phyloP scores from a whole-genome alignment of 345 rosid genomes.

The Camelina sativa region DNA sequence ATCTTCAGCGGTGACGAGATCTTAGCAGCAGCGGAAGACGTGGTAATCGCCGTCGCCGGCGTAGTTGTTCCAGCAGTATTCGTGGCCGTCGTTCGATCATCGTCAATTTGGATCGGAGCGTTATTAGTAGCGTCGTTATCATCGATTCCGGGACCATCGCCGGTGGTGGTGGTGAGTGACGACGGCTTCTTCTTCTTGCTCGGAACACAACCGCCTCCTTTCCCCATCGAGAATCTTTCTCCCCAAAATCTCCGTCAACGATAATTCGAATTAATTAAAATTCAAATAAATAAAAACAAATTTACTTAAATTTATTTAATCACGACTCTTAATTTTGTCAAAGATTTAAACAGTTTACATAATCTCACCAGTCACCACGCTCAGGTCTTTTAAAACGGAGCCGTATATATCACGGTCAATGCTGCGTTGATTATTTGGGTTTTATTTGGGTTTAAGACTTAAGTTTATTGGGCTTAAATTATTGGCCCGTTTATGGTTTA shows the following conservation, averaged over 20 bases:
- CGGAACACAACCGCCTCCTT: slow-evolving; percentile 96
- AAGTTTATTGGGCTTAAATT: slow-evolving; percentile 2
- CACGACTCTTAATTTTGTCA: not conserved
- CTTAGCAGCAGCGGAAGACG: slow-evolving; percentile 10
- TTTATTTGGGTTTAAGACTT: not conserved
- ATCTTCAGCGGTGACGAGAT: slow-evolving; percentile 46
- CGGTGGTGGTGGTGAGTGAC: slow-evolving; percentile 31
- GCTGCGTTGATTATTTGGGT: not conserved
- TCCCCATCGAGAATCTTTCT: slow-evolving; percentile 61
- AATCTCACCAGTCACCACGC: not conserved
- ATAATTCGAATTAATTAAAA: not conserved
- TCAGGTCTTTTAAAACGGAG: slow-evolving; percentile 25
- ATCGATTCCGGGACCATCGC: slow-evolving; percentile 37
- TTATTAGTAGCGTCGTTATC: slow-evolving; percentile 23
- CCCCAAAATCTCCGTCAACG: slow-evolving; percentile 30
- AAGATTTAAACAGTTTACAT: slow-evolving; percentile 23
- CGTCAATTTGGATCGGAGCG: slow-evolving; percentile 57
- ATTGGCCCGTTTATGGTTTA: not conserved
- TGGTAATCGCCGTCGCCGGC: slow-evolving; percentile 29
- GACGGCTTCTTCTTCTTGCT: slow-evolving; percentile 77
- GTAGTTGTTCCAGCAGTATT: slow-evolving; percentile 20
- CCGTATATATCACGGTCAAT: not conserved
- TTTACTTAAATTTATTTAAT: not conserved
- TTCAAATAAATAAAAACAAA: slow-evolving; percentile 8
- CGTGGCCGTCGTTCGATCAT: slow-evolving; percentile 43